Conservation (phyloP, 1,284 basidiomycete species). For the Heliocybe sulcata region DNA sequence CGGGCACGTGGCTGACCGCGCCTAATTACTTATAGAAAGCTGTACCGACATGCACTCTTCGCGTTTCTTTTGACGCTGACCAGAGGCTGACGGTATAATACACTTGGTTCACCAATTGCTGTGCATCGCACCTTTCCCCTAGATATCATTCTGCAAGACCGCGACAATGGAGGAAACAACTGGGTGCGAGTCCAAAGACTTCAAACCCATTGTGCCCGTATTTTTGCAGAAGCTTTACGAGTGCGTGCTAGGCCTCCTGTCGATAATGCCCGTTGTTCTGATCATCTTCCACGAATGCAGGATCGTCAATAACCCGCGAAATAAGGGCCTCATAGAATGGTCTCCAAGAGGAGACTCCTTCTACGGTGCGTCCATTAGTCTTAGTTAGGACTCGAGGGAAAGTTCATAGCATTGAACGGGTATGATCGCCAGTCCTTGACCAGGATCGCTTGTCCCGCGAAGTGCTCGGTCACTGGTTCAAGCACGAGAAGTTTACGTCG, state of each 20-base stretch:
- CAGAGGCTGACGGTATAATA: no score
- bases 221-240: slow-evolving; percentile 92
- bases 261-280: slow-evolving; percentile 17
- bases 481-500: slow-evolving; percentile 90
- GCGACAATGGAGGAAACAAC: neutral
- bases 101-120: no score
- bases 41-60: no score
- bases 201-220: slow-evolving; percentile 54
- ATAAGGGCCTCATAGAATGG: slow-evolving; percentile 58
- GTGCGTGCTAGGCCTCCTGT: slow-evolving; percentile 36
- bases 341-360: slow-evolving; percentile 62
- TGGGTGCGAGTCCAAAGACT: neutral
- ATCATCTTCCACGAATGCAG: slow-evolving; percentile 20
- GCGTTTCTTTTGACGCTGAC: no score
- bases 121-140: no score
- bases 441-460: slow-evolving; percentile 90
- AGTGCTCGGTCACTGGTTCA: slow-evolving; percentile 91
- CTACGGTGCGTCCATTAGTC: slow-evolving; percentile 53
- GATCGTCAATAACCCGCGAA: slow-evolving; percentile 56
- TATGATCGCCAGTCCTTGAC: slow-evolving; percentile 66
- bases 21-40: no score
- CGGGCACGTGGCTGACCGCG: no score
- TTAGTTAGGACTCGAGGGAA: slow-evolving; percentile 6
- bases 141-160: no score
- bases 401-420: slow-evolving; percentile 4